These are phyloP conservation scores for Talaromyces islandicus DNA, from an alignment of 2,329 filamentous ascomycete species.

Conservation along the genomic window DNA sequence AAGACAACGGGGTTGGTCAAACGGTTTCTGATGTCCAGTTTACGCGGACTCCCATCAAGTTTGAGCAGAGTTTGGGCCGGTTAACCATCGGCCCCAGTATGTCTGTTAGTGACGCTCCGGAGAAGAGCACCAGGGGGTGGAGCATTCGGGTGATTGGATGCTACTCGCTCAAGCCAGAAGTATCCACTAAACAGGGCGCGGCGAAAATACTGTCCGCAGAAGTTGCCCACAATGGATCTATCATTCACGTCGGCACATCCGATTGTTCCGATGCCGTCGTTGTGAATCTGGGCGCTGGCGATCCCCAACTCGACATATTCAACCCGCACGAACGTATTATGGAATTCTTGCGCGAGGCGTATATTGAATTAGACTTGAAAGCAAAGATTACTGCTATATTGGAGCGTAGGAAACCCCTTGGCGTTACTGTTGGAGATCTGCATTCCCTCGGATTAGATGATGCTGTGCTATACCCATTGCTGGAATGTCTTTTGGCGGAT, in stretches of 20 bases:
- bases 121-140: slow-evolving; percentile 1
- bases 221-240: slow-evolving; percentile 4
- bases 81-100: background rate
- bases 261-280: background rate
- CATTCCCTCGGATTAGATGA: background rate
- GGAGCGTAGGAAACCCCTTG: background rate
- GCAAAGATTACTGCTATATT: background rate
- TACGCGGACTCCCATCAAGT: slow-evolving; percentile 2
- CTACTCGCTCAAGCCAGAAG: background rate
- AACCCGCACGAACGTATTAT: background rate
- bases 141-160: slow-evolving; percentile 1
- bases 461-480: background rate
- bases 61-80: background rate
- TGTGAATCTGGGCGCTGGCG: background rate
- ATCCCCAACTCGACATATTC: slow-evolving; percentile 6
- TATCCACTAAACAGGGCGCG: background rate
- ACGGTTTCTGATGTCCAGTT: background rate
- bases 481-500: background rate
- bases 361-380: slow-evolving; percentile 8
- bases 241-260: slow-evolving; percentile 2
- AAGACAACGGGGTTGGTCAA: background rate
- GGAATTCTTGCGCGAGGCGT: slow-evolving; percentile 8
- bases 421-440: background rate
- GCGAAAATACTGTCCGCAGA: background rate
- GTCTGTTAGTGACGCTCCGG: background rate